Evolutionary conservation across 805 yeast genomes (phyloP).

Genomic region (Kodamaea laetipori): DNA sequence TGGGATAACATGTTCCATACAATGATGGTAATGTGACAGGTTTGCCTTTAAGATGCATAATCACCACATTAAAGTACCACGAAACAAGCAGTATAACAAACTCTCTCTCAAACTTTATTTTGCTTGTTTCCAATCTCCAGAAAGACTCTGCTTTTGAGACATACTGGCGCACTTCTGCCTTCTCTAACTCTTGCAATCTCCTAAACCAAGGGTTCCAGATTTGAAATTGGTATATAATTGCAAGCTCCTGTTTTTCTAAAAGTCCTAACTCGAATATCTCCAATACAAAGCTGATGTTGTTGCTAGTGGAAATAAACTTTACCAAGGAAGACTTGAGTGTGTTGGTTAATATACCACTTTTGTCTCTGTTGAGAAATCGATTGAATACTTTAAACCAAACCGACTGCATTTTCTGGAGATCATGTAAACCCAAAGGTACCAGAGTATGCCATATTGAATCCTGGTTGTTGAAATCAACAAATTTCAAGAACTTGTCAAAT

Average conservation of each 20-base stretch:
- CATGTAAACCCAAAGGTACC: background rate
- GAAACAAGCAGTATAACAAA: background rate
- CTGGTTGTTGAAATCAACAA: slow-evolving; percentile 12
- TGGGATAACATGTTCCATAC: slow-evolving; percentile 11
- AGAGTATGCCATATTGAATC: slow-evolving; percentile 19
- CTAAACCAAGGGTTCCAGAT: slow-evolving; percentile 43
- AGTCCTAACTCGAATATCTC: slow-evolving; percentile 8
- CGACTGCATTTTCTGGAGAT: slow-evolving; percentile 11
- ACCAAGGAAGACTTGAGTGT: slow-evolving; percentile 6
- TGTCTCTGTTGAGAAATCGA: slow-evolving; percentile 14
- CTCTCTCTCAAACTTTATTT: background rate
- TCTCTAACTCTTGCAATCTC: slow-evolving; percentile 6
- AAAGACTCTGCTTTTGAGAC: background rate
- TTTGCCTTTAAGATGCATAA: slow-evolving; percentile 13
- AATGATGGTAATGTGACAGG: slow-evolving; percentile 17
- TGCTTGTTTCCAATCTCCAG: slow-evolving; percentile 8
- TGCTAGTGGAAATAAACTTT: background rate
- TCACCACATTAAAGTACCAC: slow-evolving; percentile 26
- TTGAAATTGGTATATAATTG: slow-evolving; percentile 25
- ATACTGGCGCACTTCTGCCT: slow-evolving; percentile 3
- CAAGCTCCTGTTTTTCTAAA: background rate
- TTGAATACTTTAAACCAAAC: slow-evolving; percentile 21
- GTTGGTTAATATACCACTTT: background rate
- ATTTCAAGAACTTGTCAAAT: slow-evolving; percentile 16
- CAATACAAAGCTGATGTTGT: background rate